Base-by-base conservation (phyloP, 257 asterid genomes). In the Rhazya stricta region DNA sequence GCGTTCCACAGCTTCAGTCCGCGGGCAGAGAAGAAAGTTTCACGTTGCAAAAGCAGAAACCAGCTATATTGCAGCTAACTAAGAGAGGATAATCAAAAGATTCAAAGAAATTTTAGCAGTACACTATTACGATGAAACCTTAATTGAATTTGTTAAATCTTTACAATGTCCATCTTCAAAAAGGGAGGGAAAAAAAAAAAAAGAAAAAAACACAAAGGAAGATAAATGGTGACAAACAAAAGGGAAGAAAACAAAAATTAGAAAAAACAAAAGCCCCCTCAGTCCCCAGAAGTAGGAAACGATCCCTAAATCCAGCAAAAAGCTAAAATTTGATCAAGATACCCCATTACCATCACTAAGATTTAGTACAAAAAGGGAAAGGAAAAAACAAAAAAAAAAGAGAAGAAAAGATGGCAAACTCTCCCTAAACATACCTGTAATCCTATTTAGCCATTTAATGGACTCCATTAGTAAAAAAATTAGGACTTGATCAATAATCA, bases 401-500 rank as follows among this genome's bases (percentile, higher is more conserved):
- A 29, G 29, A 11, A 11, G 5, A 16, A 63, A 63, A 63, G 42
- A n/a, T n/a, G 69, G 29, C n/a, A 27, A 67, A 56, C 23, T 56
- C 50, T 43, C 41, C 6, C 54, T 69, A 71, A 42, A 61, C 77
- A 46, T 69, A 42, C 71, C 75, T 68, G 76, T 69, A 46, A 76
- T 65, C 53, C 67, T 57, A 78, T 65, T 51, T 65, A 29, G 68
- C 72, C 66, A 30, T 37, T 56, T 57, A 69, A 43, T 69, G 75
- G 25, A 68, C 39, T 48, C 75, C 74, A 9, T 11, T 54, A 61
- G 8, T 29, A 42, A 25, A 42, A 25, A 42, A 45, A 13, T 21
- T 9, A 12, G 4, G 9, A 76, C 7, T 23, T 9, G 66, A 29
- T 89, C 82, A 94, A 78, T 94, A 92, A 61, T 94, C 97, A 27